Percentiles rank a stretch among this genome's conserved stretches.
Conservation (phyloP, 805 yeast genomes). For the Nakazawaea wickerhamii region DNA sequence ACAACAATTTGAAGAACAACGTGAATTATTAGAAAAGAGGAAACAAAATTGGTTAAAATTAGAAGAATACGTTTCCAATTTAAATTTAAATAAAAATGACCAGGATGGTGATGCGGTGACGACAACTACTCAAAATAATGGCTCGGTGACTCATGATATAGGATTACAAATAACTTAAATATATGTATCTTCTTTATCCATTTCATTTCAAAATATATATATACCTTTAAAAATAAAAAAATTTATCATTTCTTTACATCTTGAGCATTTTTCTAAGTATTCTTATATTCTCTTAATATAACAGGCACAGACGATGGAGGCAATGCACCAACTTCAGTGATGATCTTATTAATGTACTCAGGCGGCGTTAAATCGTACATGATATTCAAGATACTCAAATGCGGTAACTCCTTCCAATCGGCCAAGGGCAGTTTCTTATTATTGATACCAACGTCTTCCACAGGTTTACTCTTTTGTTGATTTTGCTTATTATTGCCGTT, state of each 20-base stretch:
- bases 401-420: constrained; percentile 59
- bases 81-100: constrained; percentile 16
- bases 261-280: too few species aligned
- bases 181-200: too few species aligned
- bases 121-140: not conserved
- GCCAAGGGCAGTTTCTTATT: constrained; percentile 36
- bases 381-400: constrained; percentile 71
- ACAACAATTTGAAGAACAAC: constrained; percentile 70
- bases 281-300: constrained; percentile 85
- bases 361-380: constrained; percentile 95
- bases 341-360: constrained; percentile 85
- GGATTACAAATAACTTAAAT: too few species aligned
- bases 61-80: constrained; percentile 49
- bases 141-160: not conserved
- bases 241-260: too few species aligned
- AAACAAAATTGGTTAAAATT: constrained; percentile 67
- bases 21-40: constrained; percentile 54
- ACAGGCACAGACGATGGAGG: constrained; percentile 99
- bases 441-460: constrained; percentile 22
- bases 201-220: too few species aligned
- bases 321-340: constrained; percentile 91
- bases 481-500: constrained; percentile 18
- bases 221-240: too few species aligned
- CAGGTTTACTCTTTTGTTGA: constrained; percentile 10
- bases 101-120: constrained; percentile 8